Evolutionary conservation across 2,329 filamentous ascomycete genomes (phyloP), one percentile per base, ranked within the genome.

Genomic region (Purpureocillium takamizusanense): DNA sequence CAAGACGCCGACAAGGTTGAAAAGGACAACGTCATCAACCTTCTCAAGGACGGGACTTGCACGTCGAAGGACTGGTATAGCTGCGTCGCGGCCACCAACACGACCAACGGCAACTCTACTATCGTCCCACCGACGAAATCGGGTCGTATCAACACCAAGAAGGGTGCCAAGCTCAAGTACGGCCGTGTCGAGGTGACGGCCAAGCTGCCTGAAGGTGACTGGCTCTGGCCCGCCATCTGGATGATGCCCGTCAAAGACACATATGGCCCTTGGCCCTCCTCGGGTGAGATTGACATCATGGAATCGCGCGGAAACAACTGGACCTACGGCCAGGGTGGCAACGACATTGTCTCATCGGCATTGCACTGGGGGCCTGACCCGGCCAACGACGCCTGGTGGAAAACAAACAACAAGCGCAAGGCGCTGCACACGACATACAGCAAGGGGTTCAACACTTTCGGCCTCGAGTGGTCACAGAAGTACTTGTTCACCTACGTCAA

Each of bases 171-270:
- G 13, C 85, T 94, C 66, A 86, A 79, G 60, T 94, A 85, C 55
- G 86, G 86, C 35, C 82, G 84, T 32, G 73, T 94, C 37, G 84
- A 94, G 56, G 85, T 94, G 5, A 78, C 73, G 2, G 86, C 86
- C 18, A 81, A 81, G 60, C 64, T 92, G 21, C 85, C 86, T 4
- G 60, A 67, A 35, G 86, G 86, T 38, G 86, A 92, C 63, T 92
- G 86, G 86, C 71, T 94, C 10, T 92, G 86, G 86, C 86, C 86
- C 2, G 85, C 85, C n/a, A 90, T 94, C 52, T 89, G 84, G 83
- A 85, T 94, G 83, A 69, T 92, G 67, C 86, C 86, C 1, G 77
- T 76, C 34, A 68, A 81, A 32, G 70, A 78, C 38, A 78, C 67
- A 1, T 94, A 92, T 55, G 86, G 86, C 1, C 51, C 70, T 1